Conservation (phyloP, 345 rosid genomes). For the Hevea brasiliensis region DNA sequence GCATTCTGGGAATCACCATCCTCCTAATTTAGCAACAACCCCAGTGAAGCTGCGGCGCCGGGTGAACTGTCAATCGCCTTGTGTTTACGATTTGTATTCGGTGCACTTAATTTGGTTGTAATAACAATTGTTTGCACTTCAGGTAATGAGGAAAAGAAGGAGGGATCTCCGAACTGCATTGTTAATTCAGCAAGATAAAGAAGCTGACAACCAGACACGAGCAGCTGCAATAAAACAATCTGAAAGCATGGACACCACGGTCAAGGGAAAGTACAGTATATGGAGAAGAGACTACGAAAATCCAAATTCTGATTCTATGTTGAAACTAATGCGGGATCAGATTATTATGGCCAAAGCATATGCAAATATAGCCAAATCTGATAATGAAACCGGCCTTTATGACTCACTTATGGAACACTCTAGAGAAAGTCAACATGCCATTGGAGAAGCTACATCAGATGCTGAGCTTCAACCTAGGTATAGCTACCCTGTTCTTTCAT, state of each 20-base stretch:
- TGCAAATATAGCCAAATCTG: constrained; percentile 80
- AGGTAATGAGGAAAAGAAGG: constrained; percentile 66
- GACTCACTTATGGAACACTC: constrained; percentile 57
- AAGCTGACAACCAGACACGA: constrained; percentile 53
- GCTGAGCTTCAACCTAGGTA: constrained; percentile 83
- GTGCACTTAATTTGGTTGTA: constrained; percentile 25
- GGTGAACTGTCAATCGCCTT: constrained; percentile 48
- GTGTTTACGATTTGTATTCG: constrained; percentile 8
- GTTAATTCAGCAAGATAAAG: constrained; percentile 59
- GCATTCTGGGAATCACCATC: constrained; percentile 28
- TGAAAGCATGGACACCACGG: constrained; percentile 50
- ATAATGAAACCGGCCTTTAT: constrained; percentile 55
- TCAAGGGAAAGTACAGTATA: constrained; percentile 74
- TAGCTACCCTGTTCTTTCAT: constrained; percentile 21
- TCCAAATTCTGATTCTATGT: constrained; percentile 75
- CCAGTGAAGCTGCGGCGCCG: constrained; percentile 84
- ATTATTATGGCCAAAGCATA: constrained; percentile 93
- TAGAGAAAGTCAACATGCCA: constrained; percentile 59
- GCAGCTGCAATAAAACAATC: constrained; percentile 62
- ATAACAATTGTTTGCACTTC: constrained; percentile 33
- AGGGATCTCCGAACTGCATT: constrained; percentile 58
- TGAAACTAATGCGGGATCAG: constrained; percentile 96
- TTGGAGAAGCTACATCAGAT: constrained; percentile 78
- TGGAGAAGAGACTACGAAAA: constrained; percentile 93
- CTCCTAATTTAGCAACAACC: constrained; percentile 37